Base-by-base conservation (phyloP, 352 stramenopile species). In the Lagenidium giganteum region DNA sequence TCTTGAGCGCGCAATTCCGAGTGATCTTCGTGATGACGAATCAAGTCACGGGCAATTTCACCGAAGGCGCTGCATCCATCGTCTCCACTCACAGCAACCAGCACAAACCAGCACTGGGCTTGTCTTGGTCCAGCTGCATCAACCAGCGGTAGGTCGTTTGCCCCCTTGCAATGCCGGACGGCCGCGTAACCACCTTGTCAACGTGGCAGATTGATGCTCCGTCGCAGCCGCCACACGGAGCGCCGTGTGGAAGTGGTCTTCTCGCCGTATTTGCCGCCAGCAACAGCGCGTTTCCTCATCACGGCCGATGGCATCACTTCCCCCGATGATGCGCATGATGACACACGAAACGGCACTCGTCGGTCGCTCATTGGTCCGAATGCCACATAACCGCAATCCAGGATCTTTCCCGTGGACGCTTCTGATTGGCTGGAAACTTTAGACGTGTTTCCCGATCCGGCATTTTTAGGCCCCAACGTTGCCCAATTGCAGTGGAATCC, bases 61-160 rank as follows among this genome's bases (percentile, higher is more conserved):
- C 57, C 8, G 42, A 60, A 16, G 54, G 59, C 12, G 54, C 51
- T 0, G 42, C 35, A 2, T 58, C 39, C 18, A 31, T 34, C 20
- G 20, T 23, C 9, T 37, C 46, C 16, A 37, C 20, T 29, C 41
- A 39, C 24, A 47, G 13, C 6, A 64, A 53, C 28, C 59, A 61
- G 21, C 33, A 64, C 42, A 75, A 82, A 24, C 81, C 81, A 2
- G 77, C 81, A 20, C 54, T 93, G 2, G 81, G 81, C 1, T 46
- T 90, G 4, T 88, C 81, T 3, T 93, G 81, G 81, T 86, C 81
- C 23, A 75, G 84, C 60, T 93, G 81, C 61, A 66, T 93, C 58
- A 90, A 89, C 54, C 81, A 93, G 49, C 59, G 80, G 74, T 87
- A 57, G 44, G 61, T 56, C 18, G 9, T 46, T 46, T 28, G 13